These are phyloP conservation scores for Neonectria neomacrospora DNA, from an alignment of 2,329 filamentous ascomycete species.

Conservation along the genomic window DNA sequence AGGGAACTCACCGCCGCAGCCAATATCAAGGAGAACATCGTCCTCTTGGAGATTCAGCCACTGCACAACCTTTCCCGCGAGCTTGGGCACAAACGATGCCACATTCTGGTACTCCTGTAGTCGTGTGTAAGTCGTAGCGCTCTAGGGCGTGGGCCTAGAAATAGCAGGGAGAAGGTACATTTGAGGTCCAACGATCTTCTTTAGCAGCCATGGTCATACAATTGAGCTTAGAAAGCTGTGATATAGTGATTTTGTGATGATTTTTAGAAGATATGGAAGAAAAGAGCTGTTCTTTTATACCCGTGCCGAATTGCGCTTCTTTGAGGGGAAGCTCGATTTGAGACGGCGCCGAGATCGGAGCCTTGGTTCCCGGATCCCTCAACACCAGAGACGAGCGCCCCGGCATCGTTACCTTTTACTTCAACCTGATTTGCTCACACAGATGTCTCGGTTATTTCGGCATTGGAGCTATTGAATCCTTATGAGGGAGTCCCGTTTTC, in stretches of 20 bases:
- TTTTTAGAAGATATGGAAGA: not conserved
- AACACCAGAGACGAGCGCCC: constrained; percentile 20
- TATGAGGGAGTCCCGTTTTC: not conserved
- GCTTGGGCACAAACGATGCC: constrained; percentile 72
- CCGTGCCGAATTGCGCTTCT: constrained; percentile 7
- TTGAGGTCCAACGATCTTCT: constrained; percentile 45
- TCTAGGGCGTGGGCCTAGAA: constrained; percentile 1
- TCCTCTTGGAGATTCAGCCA: constrained; percentile 69
- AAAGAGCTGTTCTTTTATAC: constrained; percentile 32
- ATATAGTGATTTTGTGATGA: not conserved
- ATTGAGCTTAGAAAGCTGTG: not conserved
- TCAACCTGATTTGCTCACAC: constrained; percentile 25
- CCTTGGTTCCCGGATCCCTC: constrained; percentile 8
- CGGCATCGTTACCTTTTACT: constrained; percentile 27
- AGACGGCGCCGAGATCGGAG: constrained; percentile 42
- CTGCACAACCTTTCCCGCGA: constrained; percentile 66
- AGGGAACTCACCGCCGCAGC: constrained; percentile 66
- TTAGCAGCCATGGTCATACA: constrained; percentile 36
- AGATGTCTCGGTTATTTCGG: constrained; percentile 9
- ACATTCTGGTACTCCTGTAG: constrained; percentile 67
- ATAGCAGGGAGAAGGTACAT: constrained; percentile 30
- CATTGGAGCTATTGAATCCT: constrained; percentile 37
- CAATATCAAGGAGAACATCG: constrained; percentile 70
- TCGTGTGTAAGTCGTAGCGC: constrained; percentile 32
- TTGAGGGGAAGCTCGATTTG: constrained; percentile 32